Percentiles rank a stretch among this genome's conserved stretches.
phyloP scores from a whole-genome alignment of 169 alveolate genomes.

The Plasmodium adleri region DNA sequence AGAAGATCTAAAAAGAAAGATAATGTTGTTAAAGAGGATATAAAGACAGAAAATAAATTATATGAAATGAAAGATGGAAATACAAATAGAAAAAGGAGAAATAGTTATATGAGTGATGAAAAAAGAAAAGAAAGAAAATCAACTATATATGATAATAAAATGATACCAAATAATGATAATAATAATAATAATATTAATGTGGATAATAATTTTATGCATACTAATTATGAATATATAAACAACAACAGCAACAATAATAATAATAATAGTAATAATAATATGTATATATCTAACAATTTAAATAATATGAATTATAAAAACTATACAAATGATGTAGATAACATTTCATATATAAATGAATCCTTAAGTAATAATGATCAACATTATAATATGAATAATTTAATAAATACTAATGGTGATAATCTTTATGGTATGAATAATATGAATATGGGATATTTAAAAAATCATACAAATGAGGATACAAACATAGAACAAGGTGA shows the following conservation, averaged over 20 bases:
- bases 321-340: constrained; percentile 8
- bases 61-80: neutral
- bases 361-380: neutral
- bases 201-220: neutral
- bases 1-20: neutral
- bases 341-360: neutral
- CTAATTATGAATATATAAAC: neutral
- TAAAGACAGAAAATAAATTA: neutral
- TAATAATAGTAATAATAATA: neutral
- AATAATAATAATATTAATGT: neutral
- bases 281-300: neutral
- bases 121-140: constrained; percentile 52
- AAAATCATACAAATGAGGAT: neutral
- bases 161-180: neutral
- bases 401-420: no score
- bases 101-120: constrained; percentile 25
- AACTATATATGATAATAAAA: neutral
- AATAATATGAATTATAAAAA: constrained; percentile 1
- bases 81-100: constrained; percentile 46
- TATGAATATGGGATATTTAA: neutral
- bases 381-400: neutral
- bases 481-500: neutral
- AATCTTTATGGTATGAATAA: no score
- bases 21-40: neutral
- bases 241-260: neutral